Evolutionary conservation across 371 early-diverging fungal genomes (phyloP).

Genomic region (Saksenaea vasiformis): DNA sequence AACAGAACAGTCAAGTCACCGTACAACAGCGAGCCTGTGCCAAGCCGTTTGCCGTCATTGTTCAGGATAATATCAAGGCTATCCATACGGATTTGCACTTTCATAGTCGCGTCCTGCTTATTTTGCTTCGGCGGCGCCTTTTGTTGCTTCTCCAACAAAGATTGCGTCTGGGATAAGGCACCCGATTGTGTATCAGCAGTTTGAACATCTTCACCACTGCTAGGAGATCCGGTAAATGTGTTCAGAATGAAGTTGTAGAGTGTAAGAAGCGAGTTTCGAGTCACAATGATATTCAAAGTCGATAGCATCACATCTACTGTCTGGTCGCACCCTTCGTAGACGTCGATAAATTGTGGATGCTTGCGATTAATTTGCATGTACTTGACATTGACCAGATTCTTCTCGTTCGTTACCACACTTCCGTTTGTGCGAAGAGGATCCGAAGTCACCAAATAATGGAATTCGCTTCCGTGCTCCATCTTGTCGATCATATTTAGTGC

Average conservation of each 20-base stretch:
- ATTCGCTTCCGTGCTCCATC: slow-evolving; percentile 61
- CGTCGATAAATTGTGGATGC: slow-evolving; percentile 77
- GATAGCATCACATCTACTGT: slow-evolving; percentile 84
- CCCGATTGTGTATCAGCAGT: neutral
- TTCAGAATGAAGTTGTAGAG: slow-evolving; percentile 85
- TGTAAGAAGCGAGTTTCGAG: slow-evolving; percentile 82
- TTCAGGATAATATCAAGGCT: slow-evolving; percentile 85
- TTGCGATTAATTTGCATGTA: slow-evolving; percentile 72
- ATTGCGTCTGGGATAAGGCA: neutral
- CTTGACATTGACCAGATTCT: slow-evolving; percentile 70
- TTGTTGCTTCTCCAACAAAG: slow-evolving; percentile 12
- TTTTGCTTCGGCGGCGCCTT: slow-evolving; percentile 31
- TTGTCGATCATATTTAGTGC: slow-evolving; percentile 81
- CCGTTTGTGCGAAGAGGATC: slow-evolving; percentile 38
- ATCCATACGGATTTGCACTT: slow-evolving; percentile 73
- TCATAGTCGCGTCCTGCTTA: slow-evolving; percentile 24
- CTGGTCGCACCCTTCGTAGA: slow-evolving; percentile 81
- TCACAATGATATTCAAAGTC: slow-evolving; percentile 80
- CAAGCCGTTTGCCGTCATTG: slow-evolving; percentile 79
- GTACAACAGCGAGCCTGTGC: slow-evolving; percentile 73
- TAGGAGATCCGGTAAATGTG: slow-evolving; percentile 60
- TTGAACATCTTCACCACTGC: neutral
- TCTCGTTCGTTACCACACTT: slow-evolving; percentile 27
- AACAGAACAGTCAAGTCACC: slow-evolving; percentile 74
- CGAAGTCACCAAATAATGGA: slow-evolving; percentile 71